These are phyloP conservation scores for Fomitopsis pinicola DNA, from an alignment of 1,284 basidiomycete species.

Conservation along the genomic window DNA sequence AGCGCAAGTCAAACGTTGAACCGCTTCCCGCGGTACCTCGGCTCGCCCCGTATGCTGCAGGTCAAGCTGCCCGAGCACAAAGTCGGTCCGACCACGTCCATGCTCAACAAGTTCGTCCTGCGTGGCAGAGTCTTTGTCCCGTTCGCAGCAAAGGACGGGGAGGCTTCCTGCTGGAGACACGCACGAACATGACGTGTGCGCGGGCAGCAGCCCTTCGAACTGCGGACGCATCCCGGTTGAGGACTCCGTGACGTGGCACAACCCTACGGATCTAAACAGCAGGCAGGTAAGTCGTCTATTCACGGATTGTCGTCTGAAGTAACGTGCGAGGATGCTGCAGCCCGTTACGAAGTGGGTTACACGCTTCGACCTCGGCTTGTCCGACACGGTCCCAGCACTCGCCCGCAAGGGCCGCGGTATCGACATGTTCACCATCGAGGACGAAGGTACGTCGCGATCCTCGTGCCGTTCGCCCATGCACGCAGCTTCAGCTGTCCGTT, in stretches of 20 bases:
- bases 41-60: conserved; percentile 59
- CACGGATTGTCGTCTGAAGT: background rate
- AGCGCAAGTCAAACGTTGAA: conserved; percentile 58
- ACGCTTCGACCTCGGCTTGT: conserved; percentile 60
- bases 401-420: conserved; percentile 45
- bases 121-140: conserved; percentile 59
- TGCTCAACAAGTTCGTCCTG: conserved; percentile 50
- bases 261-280: conserved; percentile 48
- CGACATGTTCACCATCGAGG: conserved; percentile 45
- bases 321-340: conserved; percentile 29
- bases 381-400: conserved; percentile 59
- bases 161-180: conserved; percentile 59
- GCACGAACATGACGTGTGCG: conserved; percentile 38
- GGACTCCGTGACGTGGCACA: conserved; percentile 58
- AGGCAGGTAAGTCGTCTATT: conserved; percentile 42
- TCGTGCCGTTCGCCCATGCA: background rate
- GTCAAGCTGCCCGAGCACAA: conserved; percentile 40
- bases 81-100: conserved; percentile 33
- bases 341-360: conserved; percentile 63
- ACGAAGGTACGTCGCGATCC: conserved; percentile 38
- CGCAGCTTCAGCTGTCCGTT: background rate
- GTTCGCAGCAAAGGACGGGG: conserved; percentile 57
- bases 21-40: conserved; percentile 56
- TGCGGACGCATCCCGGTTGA: conserved; percentile 39
- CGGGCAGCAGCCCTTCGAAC: conserved; percentile 37